Evolutionary conservation across 257 asterid species (phyloP).

Genomic region (Scutellaria baicalensis): DNA sequence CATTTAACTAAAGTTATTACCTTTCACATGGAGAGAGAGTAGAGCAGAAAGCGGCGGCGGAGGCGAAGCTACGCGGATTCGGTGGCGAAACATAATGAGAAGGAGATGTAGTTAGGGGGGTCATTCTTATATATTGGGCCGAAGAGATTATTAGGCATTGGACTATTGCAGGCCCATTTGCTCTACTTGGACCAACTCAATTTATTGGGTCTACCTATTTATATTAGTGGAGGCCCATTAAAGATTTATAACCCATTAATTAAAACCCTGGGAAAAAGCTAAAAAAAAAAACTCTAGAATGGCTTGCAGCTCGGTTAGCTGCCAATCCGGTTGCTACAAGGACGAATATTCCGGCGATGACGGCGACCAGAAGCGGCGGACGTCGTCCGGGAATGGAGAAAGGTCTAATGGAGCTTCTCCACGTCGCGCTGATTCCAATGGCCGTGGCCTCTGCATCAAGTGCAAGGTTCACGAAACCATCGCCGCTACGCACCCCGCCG

Average conservation of each 20-base stretch:
- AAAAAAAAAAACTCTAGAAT: slow-evolving; percentile 6
- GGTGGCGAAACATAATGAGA: not conserved
- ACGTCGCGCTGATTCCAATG: slow-evolving; percentile 14
- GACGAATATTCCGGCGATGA: slow-evolving; percentile 28
- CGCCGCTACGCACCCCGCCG: slow-evolving; percentile 32
- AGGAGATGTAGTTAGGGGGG: not conserved
- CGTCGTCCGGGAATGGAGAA: slow-evolving; percentile 6
- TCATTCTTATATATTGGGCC: not conserved
- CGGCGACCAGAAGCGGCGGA: slow-evolving; percentile 1
- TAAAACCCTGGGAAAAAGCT: slow-evolving; percentile 6
- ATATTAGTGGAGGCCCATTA: not conserved
- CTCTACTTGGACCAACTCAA: not conserved
- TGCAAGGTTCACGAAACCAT: slow-evolving; percentile 32
- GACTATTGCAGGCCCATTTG: not conserved
- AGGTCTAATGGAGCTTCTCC: slow-evolving; percentile 12
- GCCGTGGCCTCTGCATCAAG: slow-evolving; percentile 47
- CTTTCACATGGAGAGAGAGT: not conserved
- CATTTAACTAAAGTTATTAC: not conserved
- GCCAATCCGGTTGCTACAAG: slow-evolving; percentile 73
- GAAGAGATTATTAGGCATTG: too few relatives aligned
- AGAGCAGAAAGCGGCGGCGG: not conserved
- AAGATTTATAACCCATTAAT: not conserved
- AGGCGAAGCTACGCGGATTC: not conserved
- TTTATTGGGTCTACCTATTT: not conserved
- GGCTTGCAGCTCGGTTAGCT: slow-evolving; percentile 60